phyloP scores from a whole-genome alignment of 179 eudicot species.

The Amaranthus tricolor region DNA sequence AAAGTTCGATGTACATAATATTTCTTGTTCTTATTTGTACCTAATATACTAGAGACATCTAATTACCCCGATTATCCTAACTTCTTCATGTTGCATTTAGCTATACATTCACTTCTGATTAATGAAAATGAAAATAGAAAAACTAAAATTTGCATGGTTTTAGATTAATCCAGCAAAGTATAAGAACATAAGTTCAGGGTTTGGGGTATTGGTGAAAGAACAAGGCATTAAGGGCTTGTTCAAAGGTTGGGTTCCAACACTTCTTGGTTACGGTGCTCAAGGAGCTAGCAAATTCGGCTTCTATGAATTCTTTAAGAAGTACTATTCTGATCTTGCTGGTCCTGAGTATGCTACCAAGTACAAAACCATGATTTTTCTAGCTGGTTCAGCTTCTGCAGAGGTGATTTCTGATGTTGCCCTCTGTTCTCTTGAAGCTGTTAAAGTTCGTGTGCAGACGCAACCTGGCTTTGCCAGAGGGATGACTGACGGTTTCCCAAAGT shows the following conservation, averaged over 20 bases:
- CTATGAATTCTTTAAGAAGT: constrained; percentile 47
- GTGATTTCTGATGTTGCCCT: constrained; percentile 71
- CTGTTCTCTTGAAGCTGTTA: constrained; percentile 81
- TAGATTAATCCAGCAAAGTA: constrained; percentile 80
- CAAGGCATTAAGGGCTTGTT: constrained; percentile 67
- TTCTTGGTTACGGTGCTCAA: constrained; percentile 78
- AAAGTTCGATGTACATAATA: no score
- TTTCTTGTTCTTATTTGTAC: no score
- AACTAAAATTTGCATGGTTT: background rate
- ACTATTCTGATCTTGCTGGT: constrained; percentile 65
- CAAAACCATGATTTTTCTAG: constrained; percentile 63
- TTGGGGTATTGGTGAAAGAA: constrained; percentile 56
- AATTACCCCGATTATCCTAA: no score
- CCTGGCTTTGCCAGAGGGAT: constrained; percentile 77
- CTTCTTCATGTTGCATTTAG: no score
- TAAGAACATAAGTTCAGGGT: constrained; percentile 53
- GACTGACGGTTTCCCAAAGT: constrained; percentile 69
- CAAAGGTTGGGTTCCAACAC: constrained; percentile 80
- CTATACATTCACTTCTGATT: no score
- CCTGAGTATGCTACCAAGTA: constrained; percentile 60
- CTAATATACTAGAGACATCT: no score
- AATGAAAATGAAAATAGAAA: background rate
- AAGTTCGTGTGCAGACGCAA: constrained; percentile 81
- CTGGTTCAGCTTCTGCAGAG: constrained; percentile 80
- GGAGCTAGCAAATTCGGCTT: constrained; percentile 70